Percentiles rank a stretch among this genome's conserved stretches.
phyloP scores from a whole-genome alignment of 2,329 filamentous ascomycete genomes.

The Westerdykella aurantiaca region DNA sequence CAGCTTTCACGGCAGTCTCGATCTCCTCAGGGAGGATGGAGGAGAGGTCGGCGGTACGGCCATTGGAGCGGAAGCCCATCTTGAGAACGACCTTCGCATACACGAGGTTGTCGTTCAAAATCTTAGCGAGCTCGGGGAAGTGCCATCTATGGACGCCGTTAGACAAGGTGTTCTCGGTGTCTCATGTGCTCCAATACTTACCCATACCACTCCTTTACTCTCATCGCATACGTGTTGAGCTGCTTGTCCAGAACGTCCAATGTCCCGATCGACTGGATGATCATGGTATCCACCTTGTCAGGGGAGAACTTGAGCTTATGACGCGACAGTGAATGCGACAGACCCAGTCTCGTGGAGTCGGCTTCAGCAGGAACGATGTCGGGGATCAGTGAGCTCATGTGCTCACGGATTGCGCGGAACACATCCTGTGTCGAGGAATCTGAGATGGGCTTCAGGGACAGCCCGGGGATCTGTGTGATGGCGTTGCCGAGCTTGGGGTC shows the following conservation, averaged over 20 bases:
- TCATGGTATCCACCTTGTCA: constrained; percentile 99
- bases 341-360: constrained; percentile 89
- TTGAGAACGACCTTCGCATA: constrained; percentile 83
- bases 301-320: constrained; percentile 99
- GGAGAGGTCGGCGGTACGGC: constrained; percentile 67
- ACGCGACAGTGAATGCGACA: constrained; percentile 85
- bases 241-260: constrained; percentile 98
- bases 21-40: constrained; percentile 92
- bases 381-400: constrained; percentile 84
- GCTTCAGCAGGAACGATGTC: constrained; percentile 80
- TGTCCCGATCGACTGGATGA: constrained; percentile 85
- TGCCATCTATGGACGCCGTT: constrained; percentile 58
- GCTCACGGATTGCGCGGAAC: constrained; percentile 88
- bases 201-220: constrained; percentile 99
- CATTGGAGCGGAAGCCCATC: constrained; percentile 83
- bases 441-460: constrained; percentile 78
- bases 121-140: constrained; percentile 96
- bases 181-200: constrained; percentile 48
- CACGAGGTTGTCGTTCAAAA: constrained; percentile 83
- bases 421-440: constrained; percentile 80
- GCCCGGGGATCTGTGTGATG: constrained; percentile 84
- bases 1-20: constrained; percentile 82
- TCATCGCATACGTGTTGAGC: constrained; percentile 97
- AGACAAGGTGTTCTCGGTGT: neutral
- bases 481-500: constrained; percentile 87